Base-by-base conservation (phyloP, 306 rosid species). In the Cucurbita pepo region DNA sequence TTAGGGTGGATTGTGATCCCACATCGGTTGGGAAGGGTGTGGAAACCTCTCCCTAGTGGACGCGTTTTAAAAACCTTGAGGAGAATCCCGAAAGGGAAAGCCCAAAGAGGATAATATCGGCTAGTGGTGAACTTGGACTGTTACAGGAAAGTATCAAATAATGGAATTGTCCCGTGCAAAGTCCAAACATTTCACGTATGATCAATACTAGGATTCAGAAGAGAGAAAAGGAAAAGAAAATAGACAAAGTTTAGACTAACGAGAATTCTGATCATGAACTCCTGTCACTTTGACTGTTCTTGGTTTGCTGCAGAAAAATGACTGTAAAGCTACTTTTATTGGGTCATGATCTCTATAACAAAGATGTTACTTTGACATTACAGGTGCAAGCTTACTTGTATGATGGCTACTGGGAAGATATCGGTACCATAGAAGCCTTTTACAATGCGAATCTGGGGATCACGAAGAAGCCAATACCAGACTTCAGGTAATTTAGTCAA, bases 391-490 rank as follows among this genome's bases (percentile, higher is more conserved):
- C 99, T 73, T 88, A 91, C 85, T 80, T 95, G 78, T 91, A 89
- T 70, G 99, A 95, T 81, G 99, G 99, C 74, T 95, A 95, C 80
- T 95, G 99, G 99, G 99, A 95, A 85, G 99, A 95, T 78, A 95
- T 95, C 61, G 97, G 99, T 82, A 95, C 99, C 36, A 95, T 95
- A 73, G 99, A 95, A 79, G 99, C 99, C 77, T 95, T 95, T 85
- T 95, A 91, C 71, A 91, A 95, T 84, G 97, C 99, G 41, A 95
- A 95, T 71, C 81, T 95, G 77, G 99, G 99, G 53, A 95, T 95
- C 79, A 95, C 97, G 53, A 91, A 91, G 82, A 94, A 95, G 81
- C 97, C 99, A 30, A 82, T 95, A 37, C 99, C 99, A 47, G 99
- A 95, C 76, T 95, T 95, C 81, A 95, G 97, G 99, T 95, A 72